Percentiles rank a stretch among this genome's conserved stretches.
Evolutionary conservation across 805 yeast species (phyloP).

Genomic region (Starmera quercuum): DNA sequence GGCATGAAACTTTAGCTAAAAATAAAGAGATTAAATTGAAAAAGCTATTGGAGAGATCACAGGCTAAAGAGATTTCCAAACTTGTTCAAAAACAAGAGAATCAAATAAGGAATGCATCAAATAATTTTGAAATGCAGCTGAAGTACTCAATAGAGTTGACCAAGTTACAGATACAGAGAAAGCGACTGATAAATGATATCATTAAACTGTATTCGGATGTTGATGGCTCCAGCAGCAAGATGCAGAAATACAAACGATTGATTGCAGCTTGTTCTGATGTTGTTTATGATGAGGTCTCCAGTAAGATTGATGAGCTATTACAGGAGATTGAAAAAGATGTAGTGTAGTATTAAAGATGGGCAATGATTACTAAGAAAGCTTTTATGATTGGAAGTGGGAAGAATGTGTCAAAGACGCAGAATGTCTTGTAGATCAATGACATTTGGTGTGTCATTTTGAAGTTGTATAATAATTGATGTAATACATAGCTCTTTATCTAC

Average conservation of each 20-base stretch:
- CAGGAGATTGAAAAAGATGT: conserved; percentile 16
- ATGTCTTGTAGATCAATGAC: too few relatives aligned
- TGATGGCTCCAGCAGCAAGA: conserved; percentile 34
- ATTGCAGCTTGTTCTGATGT: conserved; percentile 65
- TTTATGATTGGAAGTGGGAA: too few relatives aligned
- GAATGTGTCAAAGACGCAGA: too few relatives aligned
- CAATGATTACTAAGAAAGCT: too few relatives aligned
- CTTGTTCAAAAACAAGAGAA: not conserved
- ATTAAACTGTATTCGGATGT: conserved; percentile 22
- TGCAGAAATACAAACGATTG: conserved; percentile 60
- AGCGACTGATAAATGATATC: conserved; percentile 26
- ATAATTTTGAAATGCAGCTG: conserved; percentile 14
- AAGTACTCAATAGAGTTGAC: conserved; percentile 25
- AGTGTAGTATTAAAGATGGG: not conserved
- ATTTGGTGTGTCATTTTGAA: conserved; percentile 1
- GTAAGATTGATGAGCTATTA: conserved; percentile 53
- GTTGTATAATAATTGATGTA: too few relatives aligned
- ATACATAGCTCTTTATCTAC: too few relatives aligned
- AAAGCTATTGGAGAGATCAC: conserved; percentile 23
- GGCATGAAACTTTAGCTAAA: conserved; percentile 11
- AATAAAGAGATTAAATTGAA: conserved; percentile 18
- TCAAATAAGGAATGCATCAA: conserved; percentile 1
- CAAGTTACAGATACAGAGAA: conserved; percentile 34
- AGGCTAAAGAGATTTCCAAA: conserved; percentile 13
- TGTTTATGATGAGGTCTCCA: conserved; percentile 59